Percentiles rank a stretch among this genome's conserved stretches.
Conservation (phyloP, 345 rosid species). For the Pugionium cornutum region DNA sequence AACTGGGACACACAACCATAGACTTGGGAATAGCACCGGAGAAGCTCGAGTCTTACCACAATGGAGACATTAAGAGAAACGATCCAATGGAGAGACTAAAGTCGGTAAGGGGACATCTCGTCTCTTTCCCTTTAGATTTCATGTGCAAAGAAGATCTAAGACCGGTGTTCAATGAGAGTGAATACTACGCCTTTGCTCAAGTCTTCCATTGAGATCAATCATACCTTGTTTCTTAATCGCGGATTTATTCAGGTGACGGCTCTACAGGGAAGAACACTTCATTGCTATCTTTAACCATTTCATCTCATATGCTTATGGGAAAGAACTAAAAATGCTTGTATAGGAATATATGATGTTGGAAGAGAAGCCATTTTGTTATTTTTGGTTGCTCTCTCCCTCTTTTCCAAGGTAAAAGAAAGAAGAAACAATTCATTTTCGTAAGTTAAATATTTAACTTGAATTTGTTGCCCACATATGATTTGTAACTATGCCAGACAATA, state of each 20-base stretch:
- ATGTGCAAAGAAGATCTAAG: conserved; percentile 92
- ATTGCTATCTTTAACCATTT: conserved; percentile 21
- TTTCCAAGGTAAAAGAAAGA: conserved; percentile 28
- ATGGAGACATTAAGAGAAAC: conserved; percentile 56
- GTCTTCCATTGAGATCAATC: conserved; percentile 70
- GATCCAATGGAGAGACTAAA: conserved; percentile 71
- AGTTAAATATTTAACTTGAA: not conserved
- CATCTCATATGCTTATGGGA: conserved; percentile 22
- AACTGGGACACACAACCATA: conserved; percentile 78
- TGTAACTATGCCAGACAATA: conserved; percentile 20
- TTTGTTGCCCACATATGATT: conserved; percentile 13
- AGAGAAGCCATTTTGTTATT: conserved; percentile 26
- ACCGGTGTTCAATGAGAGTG: conserved; percentile 93
- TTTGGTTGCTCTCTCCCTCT: conserved; percentile 36
- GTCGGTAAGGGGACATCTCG: conserved; percentile 78
- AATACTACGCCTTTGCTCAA: conserved; percentile 89
- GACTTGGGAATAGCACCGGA: conserved; percentile 88
- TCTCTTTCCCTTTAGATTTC: conserved; percentile 90
- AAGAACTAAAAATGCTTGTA: conserved; percentile 31
- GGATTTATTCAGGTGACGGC: not conserved
- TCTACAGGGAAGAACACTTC: conserved; percentile 26
- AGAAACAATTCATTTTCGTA: not conserved
- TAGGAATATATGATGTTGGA: conserved; percentile 27
- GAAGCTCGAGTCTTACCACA: conserved; percentile 64
- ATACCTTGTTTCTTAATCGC: conserved; percentile 4